These are phyloP conservation scores for Russula vinacea DNA, from an alignment of 768 basidiomycete genomes.

Conservation along the genomic window DNA sequence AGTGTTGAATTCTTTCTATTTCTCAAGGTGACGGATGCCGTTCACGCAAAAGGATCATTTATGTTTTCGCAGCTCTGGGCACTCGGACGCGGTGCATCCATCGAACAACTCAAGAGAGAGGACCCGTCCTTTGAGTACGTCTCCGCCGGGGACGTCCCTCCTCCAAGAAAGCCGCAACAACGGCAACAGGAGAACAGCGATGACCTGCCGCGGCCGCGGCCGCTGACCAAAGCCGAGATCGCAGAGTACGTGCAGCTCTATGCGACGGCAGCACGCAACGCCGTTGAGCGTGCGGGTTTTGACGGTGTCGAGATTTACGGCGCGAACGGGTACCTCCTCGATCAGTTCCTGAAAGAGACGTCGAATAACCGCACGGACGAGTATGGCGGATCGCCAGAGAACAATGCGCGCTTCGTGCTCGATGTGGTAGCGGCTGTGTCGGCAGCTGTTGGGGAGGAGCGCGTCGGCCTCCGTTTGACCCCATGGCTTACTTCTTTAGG, in stretches of 20 bases:
- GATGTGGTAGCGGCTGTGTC: slow-evolving; percentile 44
- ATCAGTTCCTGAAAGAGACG: slow-evolving; percentile 43
- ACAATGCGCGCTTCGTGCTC: slow-evolving; percentile 46
- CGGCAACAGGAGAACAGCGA: not conserved
- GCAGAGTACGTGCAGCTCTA: slow-evolving; percentile 49
- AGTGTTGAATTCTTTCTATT: not conserved
- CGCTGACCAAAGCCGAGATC: slow-evolving; percentile 49
- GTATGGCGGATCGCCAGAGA: slow-evolving; percentile 51
- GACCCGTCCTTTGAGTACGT: slow-evolving; percentile 32
- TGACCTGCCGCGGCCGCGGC: slow-evolving; percentile 42
- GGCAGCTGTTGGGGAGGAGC: slow-evolving; percentile 43
- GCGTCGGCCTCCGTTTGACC: slow-evolving; percentile 41
- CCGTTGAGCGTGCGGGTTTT: slow-evolving; percentile 36
- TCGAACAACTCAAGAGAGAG: slow-evolving; percentile 29
- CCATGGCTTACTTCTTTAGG: slow-evolving; percentile 35
- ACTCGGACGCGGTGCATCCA: slow-evolving; percentile 40
- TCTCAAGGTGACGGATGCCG: slow-evolving; percentile 41
- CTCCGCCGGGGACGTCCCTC: slow-evolving; percentile 33
- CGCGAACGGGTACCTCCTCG: slow-evolving; percentile 38
- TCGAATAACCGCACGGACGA: slow-evolving; percentile 46
- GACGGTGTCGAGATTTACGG: slow-evolving; percentile 46
- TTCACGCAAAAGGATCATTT: slow-evolving; percentile 44
- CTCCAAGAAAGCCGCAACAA: slow-evolving; percentile 9
- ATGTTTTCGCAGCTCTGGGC: slow-evolving; percentile 52
- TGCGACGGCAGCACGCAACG: slow-evolving; percentile 35